These are phyloP conservation scores for Litsea cubeba DNA, from an alignment of 164 flowering plant species.

Conservation along the genomic window DNA sequence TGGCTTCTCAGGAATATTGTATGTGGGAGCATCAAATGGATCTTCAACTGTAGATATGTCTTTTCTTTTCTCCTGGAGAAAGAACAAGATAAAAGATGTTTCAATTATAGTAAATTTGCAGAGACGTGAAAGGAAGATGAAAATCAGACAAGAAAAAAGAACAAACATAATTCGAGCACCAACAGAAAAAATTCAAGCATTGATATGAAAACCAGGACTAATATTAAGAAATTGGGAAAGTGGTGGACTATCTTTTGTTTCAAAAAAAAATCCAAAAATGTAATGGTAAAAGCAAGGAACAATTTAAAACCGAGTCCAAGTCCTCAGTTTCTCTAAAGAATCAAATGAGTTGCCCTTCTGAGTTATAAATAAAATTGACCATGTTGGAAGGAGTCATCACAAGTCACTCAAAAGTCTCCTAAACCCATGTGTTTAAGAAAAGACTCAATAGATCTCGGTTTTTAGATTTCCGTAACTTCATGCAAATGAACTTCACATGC, in stretches of 20 bases:
- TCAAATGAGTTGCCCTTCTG: not conserved
- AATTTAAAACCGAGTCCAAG: not conserved
- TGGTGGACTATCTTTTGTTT: not conserved
- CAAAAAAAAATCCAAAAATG: not conserved
- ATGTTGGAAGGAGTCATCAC: not conserved
- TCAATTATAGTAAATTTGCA: not conserved
- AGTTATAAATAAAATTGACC: not conserved
- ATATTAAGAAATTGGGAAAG: not conserved
- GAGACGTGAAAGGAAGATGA: not conserved
- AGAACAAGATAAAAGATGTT: not conserved
- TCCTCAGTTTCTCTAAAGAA: not conserved
- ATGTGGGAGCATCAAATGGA: conserved; percentile 96
- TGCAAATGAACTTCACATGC: not conserved
- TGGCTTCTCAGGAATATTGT: conserved; percentile 94
- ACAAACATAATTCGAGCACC: too few relatives aligned
- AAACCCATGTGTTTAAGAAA: not conserved
- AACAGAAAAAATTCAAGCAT: too few relatives aligned
- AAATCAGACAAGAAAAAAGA: not conserved
- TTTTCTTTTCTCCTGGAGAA: conserved; percentile 42
- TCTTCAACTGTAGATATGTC: conserved; percentile 75
- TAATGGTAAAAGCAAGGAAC: not conserved
- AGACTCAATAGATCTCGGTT: not conserved
- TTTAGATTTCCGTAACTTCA: not conserved
- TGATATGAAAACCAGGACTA: too few relatives aligned
- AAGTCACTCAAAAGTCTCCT: not conserved